Evolutionary conservation across 345 rosid genomes (phyloP), one percentile per base, ranked within the genome.

Genomic region (Psidium friedrichsthalianum): DNA sequence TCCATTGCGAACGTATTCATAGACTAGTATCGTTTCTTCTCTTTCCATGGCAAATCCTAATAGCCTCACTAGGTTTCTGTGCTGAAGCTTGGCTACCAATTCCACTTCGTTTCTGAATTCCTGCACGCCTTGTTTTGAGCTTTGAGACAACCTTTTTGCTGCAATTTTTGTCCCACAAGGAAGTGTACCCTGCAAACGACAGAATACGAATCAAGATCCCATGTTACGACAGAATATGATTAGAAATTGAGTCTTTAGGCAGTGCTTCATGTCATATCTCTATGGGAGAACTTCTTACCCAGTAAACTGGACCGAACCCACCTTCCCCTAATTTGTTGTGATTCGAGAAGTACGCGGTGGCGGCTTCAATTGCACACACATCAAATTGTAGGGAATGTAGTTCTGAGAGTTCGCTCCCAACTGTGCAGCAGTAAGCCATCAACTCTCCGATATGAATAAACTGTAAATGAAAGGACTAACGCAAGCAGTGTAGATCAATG

Each of bases 51-150:
- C 85, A 47, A 86, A 89, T 6, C 88, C 88, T 4, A 89, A 42
- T 52, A 89, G 85, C 69, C 64, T 85, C 21, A 89, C 88, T 80
- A 87, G 87, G 47, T 89, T 89, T 78, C 82, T 64, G 55, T 89
- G 88, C 44, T 89, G 90, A 82, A 89, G 89, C 56, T 85, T 89
- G 29, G 89, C 51, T 29, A 87, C 80, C 69, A 84, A 55, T 29
- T 36, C 29, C 4, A 87, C 85, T 83, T 89, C 90, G 64, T 87
- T 87, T 29, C 56, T 83, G 58, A 87, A 89, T 74, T 89, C 89
- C 27, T 82, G 57, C 3, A 84, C 53, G 7, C 89, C 91, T 87
- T 87, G 89, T 36, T 87, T 78, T 5, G 89, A 89, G 16, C 25
- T 52, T 47, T 85, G 36, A 8, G 88, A 74, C 16, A 82, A 69